Conservation (phyloP, 2,329 filamentous ascomycete species). For the Sporothrix variecibatus region DNA sequence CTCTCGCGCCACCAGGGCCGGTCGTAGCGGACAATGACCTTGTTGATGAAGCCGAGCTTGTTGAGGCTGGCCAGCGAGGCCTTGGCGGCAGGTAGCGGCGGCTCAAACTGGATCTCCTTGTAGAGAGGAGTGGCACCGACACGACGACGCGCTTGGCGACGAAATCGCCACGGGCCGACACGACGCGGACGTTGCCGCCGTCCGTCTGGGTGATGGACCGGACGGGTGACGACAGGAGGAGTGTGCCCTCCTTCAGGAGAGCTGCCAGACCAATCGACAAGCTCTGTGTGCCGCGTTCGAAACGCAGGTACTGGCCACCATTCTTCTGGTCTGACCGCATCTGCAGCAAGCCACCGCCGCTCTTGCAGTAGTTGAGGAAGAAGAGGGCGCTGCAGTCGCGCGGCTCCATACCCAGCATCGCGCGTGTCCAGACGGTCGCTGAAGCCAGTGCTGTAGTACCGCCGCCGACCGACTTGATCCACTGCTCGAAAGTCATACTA, state of each 20-base stretch:
- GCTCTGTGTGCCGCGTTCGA: slow-evolving; percentile 50
- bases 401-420: slow-evolving; percentile 50
- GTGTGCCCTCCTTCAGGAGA: slow-evolving; percentile 8
- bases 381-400: slow-evolving; percentile 52
- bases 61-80: slow-evolving; percentile 40
- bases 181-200: not conserved
- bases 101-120: slow-evolving; percentile 48
- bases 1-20: slow-evolving; percentile 43
- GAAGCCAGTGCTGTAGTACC: slow-evolving; percentile 14
- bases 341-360: slow-evolving; percentile 52
- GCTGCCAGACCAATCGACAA: slow-evolving; percentile 26
- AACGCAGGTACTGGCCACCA: slow-evolving; percentile 56
- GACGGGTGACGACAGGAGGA: slow-evolving; percentile 23
- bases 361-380: slow-evolving; percentile 58
- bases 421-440: slow-evolving; percentile 27
- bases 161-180: slow-evolving; percentile 21
- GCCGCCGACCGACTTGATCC: slow-evolving; percentile 19
- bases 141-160: slow-evolving; percentile 25
- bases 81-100: slow-evolving; percentile 40
- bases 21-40: slow-evolving; percentile 49
- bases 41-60: slow-evolving; percentile 51
- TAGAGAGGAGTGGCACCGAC: slow-evolving; percentile 27
- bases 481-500: slow-evolving; percentile 24
- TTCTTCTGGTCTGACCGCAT: slow-evolving; percentile 55
- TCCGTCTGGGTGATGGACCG: slow-evolving; percentile 15